Percentiles rank a stretch among this genome's conserved stretches.
phyloP scores from a whole-genome alignment of 148 eudicot genomes.

The Pharnaceum exiguum region DNA sequence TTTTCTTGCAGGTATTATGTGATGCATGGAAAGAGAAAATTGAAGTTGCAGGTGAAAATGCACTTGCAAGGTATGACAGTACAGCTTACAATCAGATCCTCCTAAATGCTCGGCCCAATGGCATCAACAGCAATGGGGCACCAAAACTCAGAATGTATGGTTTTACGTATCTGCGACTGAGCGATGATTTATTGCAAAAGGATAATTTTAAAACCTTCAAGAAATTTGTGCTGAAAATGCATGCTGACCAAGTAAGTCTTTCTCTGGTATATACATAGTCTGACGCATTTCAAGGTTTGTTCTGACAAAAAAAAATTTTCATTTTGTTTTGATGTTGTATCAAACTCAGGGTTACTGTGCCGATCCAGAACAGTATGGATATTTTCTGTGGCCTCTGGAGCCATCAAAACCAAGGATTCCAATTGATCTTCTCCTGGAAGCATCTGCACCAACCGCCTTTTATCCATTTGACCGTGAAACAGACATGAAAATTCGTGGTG shows the following conservation, averaged over 20 bases:
- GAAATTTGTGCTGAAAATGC: constrained; percentile 78
- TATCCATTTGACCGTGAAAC: constrained; percentile 55
- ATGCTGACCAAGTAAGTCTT: constrained; percentile 51
- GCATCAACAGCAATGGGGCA: constrained; percentile 33
- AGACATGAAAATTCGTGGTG: constrained; percentile 55
- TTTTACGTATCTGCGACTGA: constrained; percentile 75
- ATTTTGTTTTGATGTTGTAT: neutral
- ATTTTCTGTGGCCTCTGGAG: constrained; percentile 30
- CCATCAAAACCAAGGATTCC: constrained; percentile 50
- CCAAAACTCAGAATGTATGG: constrained; percentile 64
- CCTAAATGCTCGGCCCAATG: constrained; percentile 56
- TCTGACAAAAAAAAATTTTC: neutral
- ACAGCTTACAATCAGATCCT: constrained; percentile 69
- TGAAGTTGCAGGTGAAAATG: constrained; percentile 78
- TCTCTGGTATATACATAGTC: too few species aligned
- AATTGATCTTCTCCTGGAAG: constrained; percentile 45
- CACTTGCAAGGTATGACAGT: constrained; percentile 65
- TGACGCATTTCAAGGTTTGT: neutral
- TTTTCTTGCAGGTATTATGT: constrained; percentile 47
- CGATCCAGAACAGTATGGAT: constrained; percentile 35
- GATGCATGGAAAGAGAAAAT: constrained; percentile 52
- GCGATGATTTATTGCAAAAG: constrained; percentile 43
- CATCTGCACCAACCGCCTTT: constrained; percentile 45
- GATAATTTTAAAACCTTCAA: constrained; percentile 67
- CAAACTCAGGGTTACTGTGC: constrained; percentile 38